These are phyloP conservation scores for Plectranthus barbatus DNA, from an alignment of 257 asterid species.

Conservation along the genomic window DNA sequence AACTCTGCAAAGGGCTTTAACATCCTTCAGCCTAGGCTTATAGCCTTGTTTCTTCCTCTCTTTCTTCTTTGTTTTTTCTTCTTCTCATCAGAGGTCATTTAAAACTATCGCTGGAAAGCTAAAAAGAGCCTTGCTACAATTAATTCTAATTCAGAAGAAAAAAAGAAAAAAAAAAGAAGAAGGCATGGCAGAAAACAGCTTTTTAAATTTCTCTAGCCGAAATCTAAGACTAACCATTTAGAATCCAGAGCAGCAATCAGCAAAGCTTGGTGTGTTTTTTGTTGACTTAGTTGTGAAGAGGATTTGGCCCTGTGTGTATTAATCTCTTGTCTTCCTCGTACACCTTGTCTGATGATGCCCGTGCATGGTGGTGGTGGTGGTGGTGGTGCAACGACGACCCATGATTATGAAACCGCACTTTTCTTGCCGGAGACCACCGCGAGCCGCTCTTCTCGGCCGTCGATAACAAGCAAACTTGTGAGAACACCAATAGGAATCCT, in stretches of 20 bases:
- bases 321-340: conserved; percentile 41
- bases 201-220: neutral
- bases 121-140: conserved; percentile 23
- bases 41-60: neutral
- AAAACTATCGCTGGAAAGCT: conserved; percentile 17
- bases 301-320: conserved; percentile 53
- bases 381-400: neutral
- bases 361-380: conserved; percentile 14
- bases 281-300: conserved; percentile 39
- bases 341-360: neutral
- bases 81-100: conserved; percentile 4
- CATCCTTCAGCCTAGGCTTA: neutral
- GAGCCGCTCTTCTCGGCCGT: conserved; percentile 14
- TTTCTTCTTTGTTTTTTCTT: neutral
- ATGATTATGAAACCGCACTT: conserved; percentile 10
- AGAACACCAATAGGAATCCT: conserved; percentile 23
- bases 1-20: conserved; percentile 23
- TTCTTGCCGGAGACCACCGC: conserved; percentile 34
- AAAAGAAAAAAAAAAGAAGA: neutral
- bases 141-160: too few species aligned
- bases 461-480: conserved; percentile 20
- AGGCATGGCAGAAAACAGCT: conserved; percentile 7
- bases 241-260: neutral
- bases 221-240: conserved; percentile 12
- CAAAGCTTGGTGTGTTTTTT: conserved; percentile 6